phyloP scores from a whole-genome alignment of 1,284 basidiomycete genomes.

The Tetrapyrgos nigripes region DNA sequence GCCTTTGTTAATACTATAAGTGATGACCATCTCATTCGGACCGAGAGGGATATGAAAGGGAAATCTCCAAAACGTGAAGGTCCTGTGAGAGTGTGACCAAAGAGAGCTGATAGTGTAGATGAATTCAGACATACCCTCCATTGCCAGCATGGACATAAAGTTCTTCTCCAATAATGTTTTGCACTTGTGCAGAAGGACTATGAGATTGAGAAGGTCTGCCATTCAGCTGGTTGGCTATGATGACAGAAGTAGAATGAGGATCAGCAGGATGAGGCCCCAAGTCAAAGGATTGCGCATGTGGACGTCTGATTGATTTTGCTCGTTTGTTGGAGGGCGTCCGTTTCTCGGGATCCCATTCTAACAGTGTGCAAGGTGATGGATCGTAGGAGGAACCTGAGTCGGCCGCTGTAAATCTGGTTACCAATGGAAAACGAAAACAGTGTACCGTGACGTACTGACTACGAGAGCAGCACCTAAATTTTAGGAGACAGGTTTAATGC shows the following conservation, averaged over 20 bases:
- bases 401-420: slow-evolving; percentile 51
- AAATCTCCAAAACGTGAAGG: slow-evolving; percentile 96
- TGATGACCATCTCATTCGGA: slow-evolving; percentile 77
- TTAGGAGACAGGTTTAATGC: no score
- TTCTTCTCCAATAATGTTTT: slow-evolving; percentile 69
- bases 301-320: slow-evolving; percentile 16
- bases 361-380: slow-evolving; percentile 76
- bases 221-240: slow-evolving; percentile 25
- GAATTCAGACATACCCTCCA: slow-evolving; percentile 55
- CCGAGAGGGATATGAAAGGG: slow-evolving; percentile 84
- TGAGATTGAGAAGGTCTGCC: slow-evolving; percentile 12
- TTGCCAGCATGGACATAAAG: slow-evolving; percentile 82
- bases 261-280: slow-evolving; percentile 77
- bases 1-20: slow-evolving; percentile 83
- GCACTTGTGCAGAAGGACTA: slow-evolving; percentile 45
- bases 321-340: slow-evolving; percentile 21
- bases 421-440: neutral
- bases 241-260: slow-evolving; percentile 55
- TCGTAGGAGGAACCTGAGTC: slow-evolving; percentile 85
- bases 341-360: slow-evolving; percentile 76
- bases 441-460: slow-evolving; percentile 64
- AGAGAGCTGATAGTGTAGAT: slow-evolving; percentile 3
- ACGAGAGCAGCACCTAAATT: slow-evolving; percentile 87
- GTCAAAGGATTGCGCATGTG: slow-evolving; percentile 51
- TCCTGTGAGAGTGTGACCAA: slow-evolving; percentile 45